Base-by-base conservation (phyloP, 1,284 basidiomycete species). In the Rhodotorula mucilaginosa region DNA sequence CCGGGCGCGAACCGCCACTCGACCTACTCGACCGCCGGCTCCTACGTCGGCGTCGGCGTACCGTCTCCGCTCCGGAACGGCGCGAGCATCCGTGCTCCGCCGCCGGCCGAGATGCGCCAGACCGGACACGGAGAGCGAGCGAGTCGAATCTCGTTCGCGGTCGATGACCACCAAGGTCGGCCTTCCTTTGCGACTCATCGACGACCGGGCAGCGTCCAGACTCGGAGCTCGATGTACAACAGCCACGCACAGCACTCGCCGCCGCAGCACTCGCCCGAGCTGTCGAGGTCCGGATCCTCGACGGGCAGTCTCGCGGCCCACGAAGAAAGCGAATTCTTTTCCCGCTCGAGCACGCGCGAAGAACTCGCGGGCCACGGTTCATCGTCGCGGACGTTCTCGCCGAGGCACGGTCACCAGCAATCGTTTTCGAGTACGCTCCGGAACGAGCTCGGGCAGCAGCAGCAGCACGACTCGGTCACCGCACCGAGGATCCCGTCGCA, bases 41-140 rank as follows among this genome's bases (percentile, higher is more conserved):
- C 71, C 5, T 44, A 44, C 39, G 39, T 12, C 39, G 46, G 26
- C 46, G 58, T 64, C 21, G 49, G 54, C 34, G 51, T 54, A 12
- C 58, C 70, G 2, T 72, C 71, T 6, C 67, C 71, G 1, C 65
- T 70, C 44, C 51, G 62, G 23, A 39, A 39, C 31, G 57, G 69
- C 31, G 10, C 65, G 64, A 44, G 39, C 19, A 44, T 70, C 21
- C 64, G 73, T 5, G 46, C 68, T 3, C 68, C 62, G 3, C 68
- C 64, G 19, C 68, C 71, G 0, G 71, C 71, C 26, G 74, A 73
- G 61, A 73, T 71, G 71, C 64, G 74, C 26, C 69, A 75, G 31
- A 59, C 70, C 6, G 74, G 74, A 10, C 48, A 59, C 7, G 74
- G 74, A 5, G 74, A 75, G 23, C 64, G 74, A 1, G 47, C 31